These are phyloP conservation scores for Acer negundo DNA, from an alignment of 345 rosid genomes.

Conservation along the genomic window DNA sequence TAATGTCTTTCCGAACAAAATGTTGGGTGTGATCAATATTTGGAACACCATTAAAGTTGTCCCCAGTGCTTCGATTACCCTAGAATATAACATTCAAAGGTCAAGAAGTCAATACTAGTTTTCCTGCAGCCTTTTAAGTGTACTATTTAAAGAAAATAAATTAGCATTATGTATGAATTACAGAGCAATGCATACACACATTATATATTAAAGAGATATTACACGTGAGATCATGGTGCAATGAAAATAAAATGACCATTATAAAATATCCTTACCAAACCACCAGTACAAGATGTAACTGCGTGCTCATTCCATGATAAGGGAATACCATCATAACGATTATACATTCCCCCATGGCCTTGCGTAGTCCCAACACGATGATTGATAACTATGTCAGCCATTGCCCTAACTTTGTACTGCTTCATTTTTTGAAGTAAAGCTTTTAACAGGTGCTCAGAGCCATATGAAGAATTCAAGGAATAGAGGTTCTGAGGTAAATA, in stretches of 20 bases:
- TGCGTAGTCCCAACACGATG: slow-evolving; percentile 84
- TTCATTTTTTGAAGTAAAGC: slow-evolving; percentile 73
- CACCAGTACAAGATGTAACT: slow-evolving; percentile 90
- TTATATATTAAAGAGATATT: neutral
- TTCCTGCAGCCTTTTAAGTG: slow-evolving; percentile 10
- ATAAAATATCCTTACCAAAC: slow-evolving; percentile 49
- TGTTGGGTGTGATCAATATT: slow-evolving; percentile 86
- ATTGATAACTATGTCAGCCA: slow-evolving; percentile 95
- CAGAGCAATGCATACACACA: neutral
- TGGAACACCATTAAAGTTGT: slow-evolving; percentile 89
- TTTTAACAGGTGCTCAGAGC: slow-evolving; percentile 69
- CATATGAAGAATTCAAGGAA: slow-evolving; percentile 77
- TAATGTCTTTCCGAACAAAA: slow-evolving; percentile 87
- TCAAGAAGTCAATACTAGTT: slow-evolving; percentile 12
- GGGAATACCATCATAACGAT: slow-evolving; percentile 88
- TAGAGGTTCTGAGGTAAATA: slow-evolving; percentile 91
- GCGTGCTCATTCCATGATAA: slow-evolving; percentile 83
- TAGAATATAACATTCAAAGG: slow-evolving; percentile 23
- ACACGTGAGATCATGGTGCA: neutral
- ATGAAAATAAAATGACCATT: neutral
- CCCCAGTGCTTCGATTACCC: slow-evolving; percentile 92
- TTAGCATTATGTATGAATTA: neutral
- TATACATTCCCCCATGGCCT: slow-evolving; percentile 86
- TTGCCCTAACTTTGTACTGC: slow-evolving; percentile 75
- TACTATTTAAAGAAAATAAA: neutral